Evolutionary conservation across 2,329 filamentous ascomycete genomes (phyloP).

Genomic region (Emergomyces africanus): DNA sequence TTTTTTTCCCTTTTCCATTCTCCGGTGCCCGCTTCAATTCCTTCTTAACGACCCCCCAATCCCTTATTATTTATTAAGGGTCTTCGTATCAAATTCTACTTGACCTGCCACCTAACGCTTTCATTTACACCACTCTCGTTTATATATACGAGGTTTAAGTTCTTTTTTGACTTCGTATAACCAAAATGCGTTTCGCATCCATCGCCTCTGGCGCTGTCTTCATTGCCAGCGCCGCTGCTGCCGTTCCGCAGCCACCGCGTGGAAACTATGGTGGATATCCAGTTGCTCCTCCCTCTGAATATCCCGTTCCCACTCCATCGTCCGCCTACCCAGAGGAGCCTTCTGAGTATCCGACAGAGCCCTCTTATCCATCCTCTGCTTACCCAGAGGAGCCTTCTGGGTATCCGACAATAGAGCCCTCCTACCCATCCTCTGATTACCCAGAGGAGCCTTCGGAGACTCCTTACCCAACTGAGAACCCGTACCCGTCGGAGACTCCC

Average conservation of each 20-base stretch:
- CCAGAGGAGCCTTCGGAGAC: neutral
- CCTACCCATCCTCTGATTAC: neutral
- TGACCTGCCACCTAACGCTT: neutral
- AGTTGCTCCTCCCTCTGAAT: neutral
- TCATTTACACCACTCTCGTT: neutral
- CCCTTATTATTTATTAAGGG: constrained; percentile 8
- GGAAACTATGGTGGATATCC: neutral
- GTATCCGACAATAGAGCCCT: neutral
- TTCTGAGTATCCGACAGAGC: too few relatives aligned
- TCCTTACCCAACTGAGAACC: neutral
- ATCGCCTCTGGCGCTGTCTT: constrained; percentile 28
- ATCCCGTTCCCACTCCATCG: neutral
- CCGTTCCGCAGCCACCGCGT: neutral
- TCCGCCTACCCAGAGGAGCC: neutral
- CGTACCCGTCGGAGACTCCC: neutral
- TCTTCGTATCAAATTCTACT: neutral
- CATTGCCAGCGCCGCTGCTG: constrained; percentile 27
- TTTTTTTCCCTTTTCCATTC: neutral
- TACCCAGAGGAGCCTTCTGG: neutral
- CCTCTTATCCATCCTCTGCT: neutral
- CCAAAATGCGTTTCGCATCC: constrained; percentile 39
- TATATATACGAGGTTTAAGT: neutral
- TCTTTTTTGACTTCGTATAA: constrained; percentile 6
- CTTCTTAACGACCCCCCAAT: constrained; percentile 17
- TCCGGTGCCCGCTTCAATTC: constrained; percentile 9